Evolutionary conservation across 108 stramenopile genomes (phyloP).

Genomic region (Fragilariopsis cylindrus): DNA sequence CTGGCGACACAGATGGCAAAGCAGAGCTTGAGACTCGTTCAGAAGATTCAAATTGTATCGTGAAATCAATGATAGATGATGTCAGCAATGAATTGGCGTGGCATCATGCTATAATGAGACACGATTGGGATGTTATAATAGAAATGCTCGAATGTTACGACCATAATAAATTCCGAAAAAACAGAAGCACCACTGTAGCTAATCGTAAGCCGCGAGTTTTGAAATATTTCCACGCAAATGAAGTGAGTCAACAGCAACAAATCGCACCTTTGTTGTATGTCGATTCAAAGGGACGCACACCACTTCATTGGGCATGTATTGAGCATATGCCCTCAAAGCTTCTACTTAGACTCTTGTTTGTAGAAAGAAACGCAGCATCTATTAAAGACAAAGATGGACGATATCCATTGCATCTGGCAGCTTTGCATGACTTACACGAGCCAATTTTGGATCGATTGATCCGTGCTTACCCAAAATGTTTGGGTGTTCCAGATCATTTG

Average conservation of each 20-base stretch:
- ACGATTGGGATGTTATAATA: slow-evolving; percentile 27
- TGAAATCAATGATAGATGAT: background rate
- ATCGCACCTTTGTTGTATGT: slow-evolving; percentile 17
- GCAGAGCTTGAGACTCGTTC: background rate
- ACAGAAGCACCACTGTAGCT: background rate
- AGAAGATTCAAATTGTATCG: background rate
- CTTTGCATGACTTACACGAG: slow-evolving; percentile 1
- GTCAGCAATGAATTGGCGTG: background rate
- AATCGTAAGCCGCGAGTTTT: background rate
- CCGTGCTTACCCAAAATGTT: slow-evolving; percentile 16
- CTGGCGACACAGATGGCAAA: background rate
- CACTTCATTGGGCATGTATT: slow-evolving; percentile 31
- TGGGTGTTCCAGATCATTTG: slow-evolving; percentile 12
- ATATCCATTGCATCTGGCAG: slow-evolving; percentile 29
- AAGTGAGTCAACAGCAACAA: background rate
- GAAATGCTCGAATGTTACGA: slow-evolving; percentile 19
- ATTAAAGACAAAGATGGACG: slow-evolving; percentile 29
- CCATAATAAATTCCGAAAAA: slow-evolving; percentile 14
- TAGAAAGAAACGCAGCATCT: slow-evolving; percentile 16
- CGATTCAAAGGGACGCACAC: slow-evolving; percentile 25
- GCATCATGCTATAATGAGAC: slow-evolving; percentile 14
- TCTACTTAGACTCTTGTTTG: slow-evolving; percentile 18
- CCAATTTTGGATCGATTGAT: slow-evolving; percentile 29
- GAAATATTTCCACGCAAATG: background rate
- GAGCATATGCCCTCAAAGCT: slow-evolving; percentile 20